Evolutionary conservation across 345 rosid species (phyloP), one percentile per base, ranked within the genome.

Genomic region (Linum tenue): DNA sequence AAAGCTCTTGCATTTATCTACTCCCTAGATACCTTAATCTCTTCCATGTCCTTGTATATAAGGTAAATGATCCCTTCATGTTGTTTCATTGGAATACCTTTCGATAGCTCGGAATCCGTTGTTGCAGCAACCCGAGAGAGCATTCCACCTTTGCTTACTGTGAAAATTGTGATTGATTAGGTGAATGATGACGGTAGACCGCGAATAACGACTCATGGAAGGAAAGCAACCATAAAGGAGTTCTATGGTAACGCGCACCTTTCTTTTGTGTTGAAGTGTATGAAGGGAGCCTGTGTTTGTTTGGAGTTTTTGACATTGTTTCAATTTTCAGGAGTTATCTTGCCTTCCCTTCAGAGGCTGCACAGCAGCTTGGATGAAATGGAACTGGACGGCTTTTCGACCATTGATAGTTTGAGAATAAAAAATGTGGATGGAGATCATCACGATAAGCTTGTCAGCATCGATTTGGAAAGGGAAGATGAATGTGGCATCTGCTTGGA

Each of bases 401-500:
- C 68, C 51, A 48, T 68, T 17, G 81, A 76, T 73, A 72, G 68
- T 42, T 63, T 73, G 42, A 69, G 72, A 17, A 80, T 81, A 75
- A 85, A 76, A 79, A 78, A 71, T 64, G 63, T 70, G 50, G 86
- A 83, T 50, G 81, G 76, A 36, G 85, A 80, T 69, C 53, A 3
- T 48, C 11, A 10, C 14, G 69, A 43, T 42, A 81, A 77, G 77
- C 60, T 78, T 60, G 55, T 72, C 56, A 80, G 77, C 70, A 39
- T 80, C 37, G 92, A 90, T 73, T 69, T 76, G 43, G 95, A 90
- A 63, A 85, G 97, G 76, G 99, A 94, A 80, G 89, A 88, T 40
- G 99, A 94, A 78, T 94, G 99, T 35, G 99, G 96, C 64, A 94
- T 94, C 64, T 94, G 99, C 84, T 84, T 94, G 70, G 97, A 86